Evolutionary conservation across 495 filamentous ascomycete species (phyloP), one percentile per base, ranked within the genome.

Genomic region (Darksidea phi): DNA sequence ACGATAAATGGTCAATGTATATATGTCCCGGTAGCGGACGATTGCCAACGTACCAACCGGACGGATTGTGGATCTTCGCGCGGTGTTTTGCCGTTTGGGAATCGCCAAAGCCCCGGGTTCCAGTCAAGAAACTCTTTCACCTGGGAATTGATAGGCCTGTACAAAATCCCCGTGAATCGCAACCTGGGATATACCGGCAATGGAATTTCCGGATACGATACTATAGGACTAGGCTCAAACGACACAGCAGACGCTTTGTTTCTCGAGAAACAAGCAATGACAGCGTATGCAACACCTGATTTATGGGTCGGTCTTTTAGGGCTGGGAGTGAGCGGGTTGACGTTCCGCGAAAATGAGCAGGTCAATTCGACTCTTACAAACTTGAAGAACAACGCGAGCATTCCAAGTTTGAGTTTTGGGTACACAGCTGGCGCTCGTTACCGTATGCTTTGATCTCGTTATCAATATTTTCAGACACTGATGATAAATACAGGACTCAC

Each of bases 111-210:
- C 21, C 32, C 20, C 5, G 54, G 54, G 2, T 57, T 57, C 24
- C 54, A 48, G n/a, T 43, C 6, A 4, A 57, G 47, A 32, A 12
- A 12, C 2, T 57, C 54, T 18, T 28, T 13, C 5, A 57, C 43
- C 2, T 57, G 54, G 54, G 17, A 48, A 6, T 1, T 20, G 15
- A 46, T 57, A n/a, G 38, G 54, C 2, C 20, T 57, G 18, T 57
- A 26, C 18, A 6, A 48, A 18, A 12, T 47, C 1, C 38, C 24
- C 7, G 37, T 46, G 7, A 23, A 57, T 17, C 17, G 25, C 10
- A 25, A 57, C 28, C 45, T 59, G 8, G 56, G 56, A 1, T 42
- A 51, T 46, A 51, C 45, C 41, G 56, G 56, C 21, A 59, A 59
- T 18, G 45, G 26, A 20, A n/a, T 38, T 3, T 50, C 13, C 2